Evolutionary conservation across 805 yeast species (phyloP), one percentile per base, ranked within the genome.

Genomic region (Brettanomyces bruxellensis): DNA sequence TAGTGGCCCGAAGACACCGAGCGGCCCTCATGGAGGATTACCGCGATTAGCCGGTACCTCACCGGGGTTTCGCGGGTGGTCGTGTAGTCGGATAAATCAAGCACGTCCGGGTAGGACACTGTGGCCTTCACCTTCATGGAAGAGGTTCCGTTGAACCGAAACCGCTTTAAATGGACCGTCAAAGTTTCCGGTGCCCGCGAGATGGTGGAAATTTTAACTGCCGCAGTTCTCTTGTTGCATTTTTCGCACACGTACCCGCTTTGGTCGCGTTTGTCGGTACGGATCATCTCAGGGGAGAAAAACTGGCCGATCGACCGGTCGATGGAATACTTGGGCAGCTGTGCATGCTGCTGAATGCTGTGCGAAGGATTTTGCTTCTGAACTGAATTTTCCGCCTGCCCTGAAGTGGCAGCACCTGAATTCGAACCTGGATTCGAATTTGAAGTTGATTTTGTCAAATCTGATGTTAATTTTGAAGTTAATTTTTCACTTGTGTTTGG

Each of bases 1-100:
- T 93, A 93, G 64, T 93, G 99, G 3, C 99, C 99, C 3, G 93
- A 81, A 40, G 89, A 81, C 12, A 90, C 81, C 1, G 96, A 85
- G 51, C 98, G 73, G 38, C 99, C 99, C 57, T 87, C 96, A 60
- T 93, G 99, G 4, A 89, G 91, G 49, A 91, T 86, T 14, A 91
- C 96, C 23, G 90, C 79, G 14, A 79, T 72, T 52, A 93, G 72
- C 60, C 81, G 83, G 65, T 93, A 93, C 35, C 69, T 67, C 4
- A 76, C 74, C 1, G 82, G 79, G 9, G 67, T 67, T 18, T 56
- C 62, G 62, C 60, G 57, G 41, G 61, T 60, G 5, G 76, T 73
- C 30, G 76, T 75, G 62, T 73, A 91, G 47, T 77, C 74, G 1
- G 88, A 69, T 50, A 91, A 64, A 58, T 90, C 93, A 47, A 93